Conservation (phyloP, 805 yeast species). For the Kockiozyma suomiensis region DNA sequence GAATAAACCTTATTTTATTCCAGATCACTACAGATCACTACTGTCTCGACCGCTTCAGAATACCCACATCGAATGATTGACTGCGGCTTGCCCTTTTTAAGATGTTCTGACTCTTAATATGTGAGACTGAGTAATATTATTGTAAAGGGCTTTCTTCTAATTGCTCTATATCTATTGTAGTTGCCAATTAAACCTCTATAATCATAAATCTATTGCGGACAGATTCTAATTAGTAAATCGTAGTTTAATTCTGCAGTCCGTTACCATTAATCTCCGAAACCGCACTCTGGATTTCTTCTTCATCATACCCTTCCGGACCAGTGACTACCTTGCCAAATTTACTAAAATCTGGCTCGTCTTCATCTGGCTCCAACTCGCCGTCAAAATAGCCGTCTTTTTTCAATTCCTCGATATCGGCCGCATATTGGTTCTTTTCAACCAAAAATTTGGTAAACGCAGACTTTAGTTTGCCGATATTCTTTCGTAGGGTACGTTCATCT, state of each 20-base stretch:
- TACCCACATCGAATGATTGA: no score
- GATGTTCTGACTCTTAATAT: no score
- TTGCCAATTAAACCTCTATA: no score
- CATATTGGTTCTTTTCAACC: conserved; percentile 15
- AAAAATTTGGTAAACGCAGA: conserved; percentile 22
- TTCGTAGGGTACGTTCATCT: conserved; percentile 25
- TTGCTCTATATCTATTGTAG: no score
- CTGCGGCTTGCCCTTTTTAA: no score
- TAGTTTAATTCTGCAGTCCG: background rate
- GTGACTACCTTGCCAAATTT: conserved; percentile 19
- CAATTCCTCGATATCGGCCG: conserved; percentile 25
- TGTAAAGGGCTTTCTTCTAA: background rate
- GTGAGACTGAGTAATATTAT: no score
- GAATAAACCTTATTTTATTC: background rate
- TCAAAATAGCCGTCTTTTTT: conserved; percentile 8
- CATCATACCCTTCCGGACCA: conserved; percentile 24
- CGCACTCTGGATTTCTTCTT: conserved; percentile 22
- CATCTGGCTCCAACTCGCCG: conserved; percentile 15
- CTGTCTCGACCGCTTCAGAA: conserved; percentile 9
- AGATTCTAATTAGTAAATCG: no score
- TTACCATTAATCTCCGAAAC: conserved; percentile 6
- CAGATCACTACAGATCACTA: background rate
- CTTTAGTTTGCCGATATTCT: conserved; percentile 23
- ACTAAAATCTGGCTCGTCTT: conserved; percentile 6
- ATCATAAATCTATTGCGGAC: no score